These are phyloP conservation scores for Triangularia setosa DNA, from an alignment of 2,329 filamentous ascomycete genomes.

Conservation along the genomic window DNA sequence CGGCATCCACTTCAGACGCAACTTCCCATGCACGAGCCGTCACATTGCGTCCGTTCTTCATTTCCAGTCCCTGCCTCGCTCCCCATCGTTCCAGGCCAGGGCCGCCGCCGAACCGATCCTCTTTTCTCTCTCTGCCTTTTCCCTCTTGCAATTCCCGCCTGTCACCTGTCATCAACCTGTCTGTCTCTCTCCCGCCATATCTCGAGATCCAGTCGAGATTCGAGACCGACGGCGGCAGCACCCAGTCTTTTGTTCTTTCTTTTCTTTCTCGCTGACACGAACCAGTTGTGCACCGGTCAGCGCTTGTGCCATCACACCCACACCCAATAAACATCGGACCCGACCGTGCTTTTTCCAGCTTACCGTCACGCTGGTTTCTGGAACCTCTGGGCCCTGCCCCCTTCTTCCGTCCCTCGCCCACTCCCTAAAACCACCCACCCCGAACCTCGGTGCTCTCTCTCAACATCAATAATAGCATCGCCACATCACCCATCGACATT, in stretches of 20 bases:
- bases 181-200: background rate
- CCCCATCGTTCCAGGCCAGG: slow-evolving; percentile 2
- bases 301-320: slow-evolving; percentile 10
- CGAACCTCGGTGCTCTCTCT: background rate
- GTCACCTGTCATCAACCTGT: background rate
- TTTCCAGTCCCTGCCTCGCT: slow-evolving; percentile 22
- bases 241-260: too few species aligned
- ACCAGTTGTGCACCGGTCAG: slow-evolving; percentile 14
- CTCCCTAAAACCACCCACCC: background rate
- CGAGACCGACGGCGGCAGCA: slow-evolving; percentile 15
- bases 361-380: slow-evolving; percentile 29
- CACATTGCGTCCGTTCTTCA: slow-evolving; percentile 24
- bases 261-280: slow-evolving; percentile 26
- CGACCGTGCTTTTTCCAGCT: slow-evolving; percentile 21
- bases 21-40: slow-evolving; percentile 22
- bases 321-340: slow-evolving; percentile 25
- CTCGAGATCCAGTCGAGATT: background rate
- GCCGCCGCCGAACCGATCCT: slow-evolving; percentile 1
- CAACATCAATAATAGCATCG: background rate
- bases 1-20: slow-evolving; percentile 21
- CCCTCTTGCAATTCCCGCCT: background rate
- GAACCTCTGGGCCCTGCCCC: slow-evolving; percentile 18
- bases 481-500: background rate
- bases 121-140: slow-evolving; percentile 3
- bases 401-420: slow-evolving; percentile 11